Evolutionary conservation across 1,139 yeast species (phyloP), one percentile per base, ranked within the genome.

Genomic region (Hanseniaspora sp.): DNA sequence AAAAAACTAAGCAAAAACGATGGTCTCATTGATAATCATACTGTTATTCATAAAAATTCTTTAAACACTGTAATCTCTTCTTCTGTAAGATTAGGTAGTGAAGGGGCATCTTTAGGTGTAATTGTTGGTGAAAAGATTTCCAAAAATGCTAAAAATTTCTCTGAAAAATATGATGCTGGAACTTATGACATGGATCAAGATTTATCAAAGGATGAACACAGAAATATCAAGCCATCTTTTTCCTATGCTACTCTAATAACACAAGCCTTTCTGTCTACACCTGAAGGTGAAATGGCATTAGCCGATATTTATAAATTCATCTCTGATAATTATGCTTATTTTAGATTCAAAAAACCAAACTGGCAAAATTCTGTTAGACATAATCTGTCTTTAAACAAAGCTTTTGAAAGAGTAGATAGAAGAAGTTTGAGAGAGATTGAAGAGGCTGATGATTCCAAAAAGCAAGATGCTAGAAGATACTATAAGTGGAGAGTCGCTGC

Each of bases 401-500:
- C 95, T 9, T 86, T 86, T 66, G 97, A 90, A 65, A 92, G 92
- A 70, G 96, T 90, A 30, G 96, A 98, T 30, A 77, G 98, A 64
- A 80, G 86, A 67, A 29, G 48, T n/a, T 11, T 37, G 7, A 51
- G 41, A 29, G 54, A 51, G 31, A 39, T 51, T 17, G 54, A 51
- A 23, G 54, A 51, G 15, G 39, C 29, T 15, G 38, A 37, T 5
- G 28, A 17, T n/a, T 30, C 40, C n/a, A 51, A 39, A 18, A 92
- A 95, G 18, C 85, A 87, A 67, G 97, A 92, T 69, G 96, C 98
- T 0, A 98, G 99, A 34, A 92, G 92, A 68, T 98, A 98, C 59
- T 92, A 92, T 95, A 92, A 92, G 70, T 92, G 99, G 99, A 95
- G 88, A 70, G 90, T 92, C 57, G 81, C 88, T 60, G 94, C 86